These are phyloP conservation scores for Pichia eremophila DNA, from an alignment of 805 yeast species.

Conservation along the genomic window DNA sequence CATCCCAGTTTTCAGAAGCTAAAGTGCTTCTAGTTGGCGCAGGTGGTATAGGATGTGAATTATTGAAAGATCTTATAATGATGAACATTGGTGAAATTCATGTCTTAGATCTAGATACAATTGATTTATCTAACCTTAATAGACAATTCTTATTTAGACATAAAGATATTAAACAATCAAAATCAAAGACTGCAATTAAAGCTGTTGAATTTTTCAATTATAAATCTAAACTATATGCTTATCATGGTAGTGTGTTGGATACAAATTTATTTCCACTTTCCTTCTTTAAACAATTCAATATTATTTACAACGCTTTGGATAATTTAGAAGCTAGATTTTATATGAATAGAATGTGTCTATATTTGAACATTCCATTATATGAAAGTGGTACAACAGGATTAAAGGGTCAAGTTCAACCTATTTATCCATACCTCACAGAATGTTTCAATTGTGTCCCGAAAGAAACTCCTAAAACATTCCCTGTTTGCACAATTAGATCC, in stretches of 20 bases:
- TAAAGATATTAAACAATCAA: slow-evolving; percentile 82
- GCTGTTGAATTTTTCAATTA: slow-evolving; percentile 72
- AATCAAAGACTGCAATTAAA: slow-evolving; percentile 73
- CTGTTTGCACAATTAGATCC: slow-evolving; percentile 93
- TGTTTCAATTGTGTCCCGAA: slow-evolving; percentile 90
- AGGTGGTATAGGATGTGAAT: slow-evolving; percentile 94
- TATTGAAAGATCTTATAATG: slow-evolving; percentile 68
- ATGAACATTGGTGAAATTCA: slow-evolving; percentile 82
- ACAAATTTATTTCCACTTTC: slow-evolving; percentile 54
- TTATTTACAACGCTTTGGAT: slow-evolving; percentile 88
- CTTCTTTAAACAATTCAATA: slow-evolving; percentile 72
- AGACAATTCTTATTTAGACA: slow-evolving; percentile 87
- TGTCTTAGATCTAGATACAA: slow-evolving; percentile 90
- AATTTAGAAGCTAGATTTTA: slow-evolving; percentile 86
- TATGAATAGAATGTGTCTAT: slow-evolving; percentile 76
- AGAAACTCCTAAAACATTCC: slow-evolving; percentile 82
- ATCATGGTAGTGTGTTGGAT: slow-evolving; percentile 85
- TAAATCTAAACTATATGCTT: slow-evolving; percentile 56
- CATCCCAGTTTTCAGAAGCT: slow-evolving; percentile 26
- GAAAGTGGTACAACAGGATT: slow-evolving; percentile 96
- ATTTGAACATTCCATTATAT: slow-evolving; percentile 65
- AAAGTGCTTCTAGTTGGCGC: slow-evolving; percentile 84
- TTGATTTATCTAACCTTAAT: slow-evolving; percentile 84
- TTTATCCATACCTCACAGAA: slow-evolving; percentile 71
- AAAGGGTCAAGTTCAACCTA: slow-evolving; percentile 90